Evolutionary conservation across 1,284 basidiomycete genomes (phyloP), one percentile per base, ranked within the genome.

Genomic region (Cryptococcus jaspeensis): DNA sequence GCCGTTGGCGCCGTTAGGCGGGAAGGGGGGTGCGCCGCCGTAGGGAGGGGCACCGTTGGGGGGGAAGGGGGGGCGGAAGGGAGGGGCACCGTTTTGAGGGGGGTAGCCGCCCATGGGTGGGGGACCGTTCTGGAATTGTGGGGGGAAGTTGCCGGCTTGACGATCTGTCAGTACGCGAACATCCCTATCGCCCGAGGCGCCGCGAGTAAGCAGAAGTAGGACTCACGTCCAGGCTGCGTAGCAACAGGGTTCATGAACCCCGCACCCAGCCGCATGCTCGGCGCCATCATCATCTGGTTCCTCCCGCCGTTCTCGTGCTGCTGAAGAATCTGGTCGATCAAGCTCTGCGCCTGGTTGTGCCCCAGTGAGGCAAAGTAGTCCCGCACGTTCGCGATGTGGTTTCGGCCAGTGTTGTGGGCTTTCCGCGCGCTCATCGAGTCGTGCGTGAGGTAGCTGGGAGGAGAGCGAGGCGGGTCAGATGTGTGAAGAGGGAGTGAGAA

Each of bases 351-450:
- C 77, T 95, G 92, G 80, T 96, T 92, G 74, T 95, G 92, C 56
- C 93, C 92, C 59, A 98, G 84, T 4, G 90, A 92, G 32, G 92
- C 90, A 79, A 98, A 99, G 77, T 98, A 99, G 70, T 99, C 95
- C 63, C 92, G 83, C 59, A 99, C 95, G 73, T 99, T 99, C 50
- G 91, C 83, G 42, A 98, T 83, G 74, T 99, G 95, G 79, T 99
- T 99, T 58, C 94, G 84, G 59, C 95, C 95, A 63, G 87, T 92
- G 79, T 98, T 98, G 79, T 99, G 95, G 47, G 95, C 95, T 79
- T 97, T 97, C 64, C 95, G 89, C 37, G 98, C 95, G 53, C 61
- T 71, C 59, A 63, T 64, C 47, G 66, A 67, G 66, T 75, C 70
- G 62, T 73, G 72, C 39, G 71, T 74, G 39, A 70, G 67, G 57